A percentile compares a stretch with the other conserved stretches of the same genome.
phyloP scores from a whole-genome alignment of 805 yeast genomes.

The Saccharomyces jurei region DNA sequence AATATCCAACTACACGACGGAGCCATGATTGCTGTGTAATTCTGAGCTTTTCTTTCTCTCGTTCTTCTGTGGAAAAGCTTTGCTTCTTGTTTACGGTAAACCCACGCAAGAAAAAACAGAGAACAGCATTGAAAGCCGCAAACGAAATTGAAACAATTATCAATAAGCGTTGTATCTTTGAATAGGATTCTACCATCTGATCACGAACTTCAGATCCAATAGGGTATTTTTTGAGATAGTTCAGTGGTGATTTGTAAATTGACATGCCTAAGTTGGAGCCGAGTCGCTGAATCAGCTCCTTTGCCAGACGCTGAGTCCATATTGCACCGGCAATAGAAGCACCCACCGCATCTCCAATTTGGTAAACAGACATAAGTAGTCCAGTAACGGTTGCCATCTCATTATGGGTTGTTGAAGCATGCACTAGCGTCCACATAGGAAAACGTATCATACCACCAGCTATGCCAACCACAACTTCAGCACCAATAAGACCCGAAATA shows the following conservation, averaged over 20 bases:
- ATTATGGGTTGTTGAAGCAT: slow-evolving; percentile 49
- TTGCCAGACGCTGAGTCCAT: slow-evolving; percentile 37
- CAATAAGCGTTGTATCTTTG: neutral
- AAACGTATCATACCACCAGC: slow-evolving; percentile 64
- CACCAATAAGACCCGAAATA: slow-evolving; percentile 50
- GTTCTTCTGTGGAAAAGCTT: neutral
- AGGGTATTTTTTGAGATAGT: neutral
- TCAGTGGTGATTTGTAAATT: neutral
- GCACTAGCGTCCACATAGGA: slow-evolving; percentile 50
- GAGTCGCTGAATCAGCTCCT: neutral
- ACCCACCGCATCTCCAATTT: slow-evolving; percentile 56
- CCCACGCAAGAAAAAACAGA: neutral
- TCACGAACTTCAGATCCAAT: neutral
- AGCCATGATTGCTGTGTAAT: neutral
- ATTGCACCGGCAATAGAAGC: slow-evolving; percentile 55
- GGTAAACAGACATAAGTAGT: slow-evolving; percentile 44
- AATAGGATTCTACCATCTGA: neutral
- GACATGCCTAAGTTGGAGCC: neutral
- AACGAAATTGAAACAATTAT: neutral
- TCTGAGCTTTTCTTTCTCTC: neutral
- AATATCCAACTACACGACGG: neutral
- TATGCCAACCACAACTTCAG: slow-evolving; percentile 50
- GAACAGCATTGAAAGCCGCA: neutral
- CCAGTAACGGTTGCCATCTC: slow-evolving; percentile 53
- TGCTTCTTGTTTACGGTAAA: neutral